These are phyloP conservation scores for Saprolegnia diclina DNA, from an alignment of 352 stramenopile genomes.

Conservation along the genomic window DNA sequence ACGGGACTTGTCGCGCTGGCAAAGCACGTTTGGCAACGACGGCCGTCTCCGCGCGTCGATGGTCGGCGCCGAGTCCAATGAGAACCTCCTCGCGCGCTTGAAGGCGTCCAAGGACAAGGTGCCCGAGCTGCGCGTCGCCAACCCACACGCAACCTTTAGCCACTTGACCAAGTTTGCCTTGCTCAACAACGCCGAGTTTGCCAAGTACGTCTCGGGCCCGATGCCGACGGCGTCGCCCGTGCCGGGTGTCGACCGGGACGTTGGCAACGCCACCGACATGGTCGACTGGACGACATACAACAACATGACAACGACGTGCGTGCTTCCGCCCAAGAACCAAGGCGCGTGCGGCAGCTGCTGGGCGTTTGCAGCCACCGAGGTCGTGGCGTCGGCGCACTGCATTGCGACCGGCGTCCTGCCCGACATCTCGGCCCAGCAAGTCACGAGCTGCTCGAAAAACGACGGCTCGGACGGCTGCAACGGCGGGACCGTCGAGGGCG, in stretches of 20 bases:
- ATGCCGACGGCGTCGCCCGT: not conserved
- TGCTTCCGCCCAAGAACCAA: slow-evolving; percentile 92
- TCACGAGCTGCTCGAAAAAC: slow-evolving; percentile 81
- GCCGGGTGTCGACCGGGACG: no score
- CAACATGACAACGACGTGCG: slow-evolving; percentile 59
- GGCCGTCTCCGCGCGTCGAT: no score
- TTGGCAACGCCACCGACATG: slow-evolving; percentile 18
- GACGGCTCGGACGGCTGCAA: slow-evolving; percentile 81
- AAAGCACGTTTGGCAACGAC: no score
- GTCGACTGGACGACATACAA: slow-evolving; percentile 68
- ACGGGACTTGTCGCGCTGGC: no score
- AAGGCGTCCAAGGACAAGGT: slow-evolving; percentile 13
- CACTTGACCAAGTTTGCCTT: slow-evolving; percentile 84
- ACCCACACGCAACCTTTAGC: slow-evolving; percentile 47
- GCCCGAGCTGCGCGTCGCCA: slow-evolving; percentile 66
- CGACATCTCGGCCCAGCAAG: slow-evolving; percentile 87
- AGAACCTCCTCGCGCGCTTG: not conserved
- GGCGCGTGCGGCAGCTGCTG: slow-evolving; percentile 94
- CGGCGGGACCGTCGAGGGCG: slow-evolving; percentile 87
- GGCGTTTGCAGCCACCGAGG: slow-evolving; percentile 91
- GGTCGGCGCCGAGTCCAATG: no score
- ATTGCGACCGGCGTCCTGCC: slow-evolving; percentile 58
- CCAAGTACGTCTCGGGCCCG: slow-evolving; percentile 20
- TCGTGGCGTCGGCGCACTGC: slow-evolving; percentile 85
- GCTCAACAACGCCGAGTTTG: slow-evolving; percentile 80